These are phyloP conservation scores for Ascoidea asiatica DNA, from an alignment of 805 yeast species.

Conservation along the genomic window DNA sequence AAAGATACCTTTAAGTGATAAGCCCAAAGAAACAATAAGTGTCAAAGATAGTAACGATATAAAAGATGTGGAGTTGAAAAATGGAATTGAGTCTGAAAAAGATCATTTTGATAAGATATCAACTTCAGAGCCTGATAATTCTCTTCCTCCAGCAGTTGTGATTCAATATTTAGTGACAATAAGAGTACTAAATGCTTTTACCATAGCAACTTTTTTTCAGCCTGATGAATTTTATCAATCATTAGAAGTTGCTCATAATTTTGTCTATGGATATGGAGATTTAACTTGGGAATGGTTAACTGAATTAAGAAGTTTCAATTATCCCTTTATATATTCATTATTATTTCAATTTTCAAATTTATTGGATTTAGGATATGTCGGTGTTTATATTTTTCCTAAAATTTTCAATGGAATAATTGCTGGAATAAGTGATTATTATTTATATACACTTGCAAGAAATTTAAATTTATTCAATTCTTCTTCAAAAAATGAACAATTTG, in stretches of 20 bases:
- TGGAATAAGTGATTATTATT: conserved; percentile 53
- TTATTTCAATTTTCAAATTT: conserved; percentile 23
- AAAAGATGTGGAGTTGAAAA: too few species aligned
- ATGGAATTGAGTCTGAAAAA: too few species aligned
- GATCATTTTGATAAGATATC: too few species aligned
- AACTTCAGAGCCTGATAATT: too few species aligned
- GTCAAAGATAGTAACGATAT: too few species aligned
- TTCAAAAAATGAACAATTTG: conserved; percentile 17
- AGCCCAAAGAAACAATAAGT: too few species aligned
- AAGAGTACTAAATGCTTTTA: conserved; percentile 51
- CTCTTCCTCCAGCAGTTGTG: conserved; percentile 8
- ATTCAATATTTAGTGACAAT: conserved; percentile 21
- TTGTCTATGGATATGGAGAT: conserved; percentile 68
- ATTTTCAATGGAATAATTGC: conserved; percentile 57
- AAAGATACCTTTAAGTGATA: too few species aligned
- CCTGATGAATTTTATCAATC: conserved; percentile 95
- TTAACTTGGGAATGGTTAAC: conserved; percentile 91
- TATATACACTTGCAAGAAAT: conserved; percentile 32
- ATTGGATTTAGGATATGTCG: conserved; percentile 22
- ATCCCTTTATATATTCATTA: conserved; percentile 58
- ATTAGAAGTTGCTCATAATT: conserved; percentile 77
- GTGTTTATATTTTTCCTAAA: conserved; percentile 45
- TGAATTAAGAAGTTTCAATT: conserved; percentile 63
- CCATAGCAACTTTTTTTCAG: conserved; percentile 71
- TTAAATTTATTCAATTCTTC: neutral